Percentiles rank a stretch among this genome's conserved stretches.
These are phyloP conservation scores for Yamadazyma takamatsuzukensis DNA, from an alignment of 805 yeast species.

Conservation along the genomic window DNA sequence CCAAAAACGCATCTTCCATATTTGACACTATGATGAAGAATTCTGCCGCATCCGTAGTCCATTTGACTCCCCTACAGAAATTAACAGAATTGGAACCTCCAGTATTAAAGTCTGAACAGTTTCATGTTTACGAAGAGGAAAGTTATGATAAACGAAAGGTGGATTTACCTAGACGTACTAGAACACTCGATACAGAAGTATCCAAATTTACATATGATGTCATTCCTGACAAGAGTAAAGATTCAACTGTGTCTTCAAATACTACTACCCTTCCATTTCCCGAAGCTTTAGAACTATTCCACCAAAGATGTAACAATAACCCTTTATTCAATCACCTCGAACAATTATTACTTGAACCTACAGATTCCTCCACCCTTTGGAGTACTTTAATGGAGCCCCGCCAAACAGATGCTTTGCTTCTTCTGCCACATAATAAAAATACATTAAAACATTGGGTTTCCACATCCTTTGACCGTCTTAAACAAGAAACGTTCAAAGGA, in stretches of 20 bases:
- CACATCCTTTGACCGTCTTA: constrained; percentile 33
- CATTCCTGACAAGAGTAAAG: too few species aligned
- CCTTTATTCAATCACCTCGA: too few species aligned
- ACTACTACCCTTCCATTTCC: too few species aligned
- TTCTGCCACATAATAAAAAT: constrained; percentile 18
- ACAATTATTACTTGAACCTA: too few species aligned
- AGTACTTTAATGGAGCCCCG: constrained; percentile 44
- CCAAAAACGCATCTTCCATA: constrained; percentile 16
- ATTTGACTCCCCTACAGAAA: constrained; percentile 28
- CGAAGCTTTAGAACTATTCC: too few species aligned
- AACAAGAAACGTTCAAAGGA: constrained; percentile 26
- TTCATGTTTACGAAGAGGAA: constrained; percentile 29
- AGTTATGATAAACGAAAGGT: not conserved
- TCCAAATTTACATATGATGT: too few species aligned
- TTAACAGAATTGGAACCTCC: constrained; percentile 32
- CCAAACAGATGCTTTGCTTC: constrained; percentile 28
- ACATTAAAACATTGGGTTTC: constrained; percentile 37
- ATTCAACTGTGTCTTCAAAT: too few species aligned
- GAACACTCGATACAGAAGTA: too few species aligned
- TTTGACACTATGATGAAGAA: constrained; percentile 39
- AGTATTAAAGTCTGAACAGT: constrained; percentile 18
- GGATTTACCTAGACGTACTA: not conserved
- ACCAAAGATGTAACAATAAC: too few species aligned
- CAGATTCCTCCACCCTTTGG: too few species aligned
- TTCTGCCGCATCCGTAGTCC: constrained; percentile 22